phyloP scores from a whole-genome alignment of 805 yeast genomes.

The Candida dajiaensis region DNA sequence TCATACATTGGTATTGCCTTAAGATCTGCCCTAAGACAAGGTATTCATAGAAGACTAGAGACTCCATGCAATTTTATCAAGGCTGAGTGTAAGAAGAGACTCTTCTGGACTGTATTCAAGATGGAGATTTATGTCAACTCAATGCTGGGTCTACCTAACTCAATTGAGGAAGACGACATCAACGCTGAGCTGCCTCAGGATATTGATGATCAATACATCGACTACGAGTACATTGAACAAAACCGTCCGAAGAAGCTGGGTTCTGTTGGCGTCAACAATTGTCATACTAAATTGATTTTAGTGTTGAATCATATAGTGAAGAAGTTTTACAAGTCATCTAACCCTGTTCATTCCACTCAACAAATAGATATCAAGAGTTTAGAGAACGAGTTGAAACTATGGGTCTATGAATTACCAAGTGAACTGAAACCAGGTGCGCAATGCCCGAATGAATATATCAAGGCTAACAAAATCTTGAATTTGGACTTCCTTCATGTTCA shows the following conservation, averaged over 20 bases:
- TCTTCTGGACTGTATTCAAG: constrained; percentile 85
- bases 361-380: constrained; percentile 53
- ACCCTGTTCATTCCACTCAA: constrained; percentile 23
- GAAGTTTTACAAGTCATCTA: constrained; percentile 65
- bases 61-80: constrained; percentile 56
- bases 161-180: constrained; percentile 71
- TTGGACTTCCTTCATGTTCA: constrained; percentile 75
- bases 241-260: constrained; percentile 28
- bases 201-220: constrained; percentile 76
- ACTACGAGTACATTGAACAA: constrained; percentile 21
- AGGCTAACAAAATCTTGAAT: constrained; percentile 73
- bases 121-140: constrained; percentile 90
- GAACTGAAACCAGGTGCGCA: constrained; percentile 58
- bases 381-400: constrained; percentile 65
- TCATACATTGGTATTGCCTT: constrained; percentile 87
- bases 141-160: constrained; percentile 78
- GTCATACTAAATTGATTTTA: constrained; percentile 70
- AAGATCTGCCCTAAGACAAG: constrained; percentile 80
- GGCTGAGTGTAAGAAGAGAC: constrained; percentile 75
- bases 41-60: constrained; percentile 63
- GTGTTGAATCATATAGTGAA: constrained; percentile 67
- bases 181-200: constrained; percentile 85
- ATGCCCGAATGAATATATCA: constrained; percentile 40
- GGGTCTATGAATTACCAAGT: constrained; percentile 67
- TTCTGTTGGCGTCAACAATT: constrained; percentile 61